Evolutionary conservation across 2,329 filamentous ascomycete genomes (phyloP), one percentile per base, ranked within the genome.

Genomic region (Pseudogymnoascus sp.): DNA sequence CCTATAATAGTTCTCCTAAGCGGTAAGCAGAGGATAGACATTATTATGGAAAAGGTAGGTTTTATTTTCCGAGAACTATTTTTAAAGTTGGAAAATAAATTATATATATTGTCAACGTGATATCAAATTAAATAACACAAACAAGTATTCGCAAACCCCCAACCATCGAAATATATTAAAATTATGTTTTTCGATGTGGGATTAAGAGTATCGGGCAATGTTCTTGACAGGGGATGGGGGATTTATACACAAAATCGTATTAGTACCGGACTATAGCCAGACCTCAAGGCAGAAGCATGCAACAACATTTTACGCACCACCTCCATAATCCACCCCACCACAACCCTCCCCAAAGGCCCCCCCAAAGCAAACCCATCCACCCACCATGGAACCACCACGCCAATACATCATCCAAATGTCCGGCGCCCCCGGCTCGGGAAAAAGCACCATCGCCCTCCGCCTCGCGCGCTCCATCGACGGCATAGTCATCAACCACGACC

Each of bases 371-470:
- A 53, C 4, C 24, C 26, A 31, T 6, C 14, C 46, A 11, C 14
- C 26, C 46, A 53, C 26, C n/a, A 53, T 53, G 46, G 6, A 14
- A 10, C 46, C 6, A 53, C 46, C 46, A 2, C 46, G n/a, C n/a
- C 46, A 31, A 31, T 40, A 70, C 7, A 59, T 73, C 37, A 69
- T 72, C 53, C 74, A 76, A 59, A 76, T 77, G 72, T 75, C 75
- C 2, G 75, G 75, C 3, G 72, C 73, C 6, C 75, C 76, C 2
- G 75, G 76, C 7, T 74, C 74, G 6, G 75, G 75, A 0, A 78
- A 78, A 64, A 76, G 72, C 67, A 76, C 75, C 2, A 61, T 73
- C 12, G 73, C 75, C 1, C 68, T 60, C 7, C 66, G 70, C 0
- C 69, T 78, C 0, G 61, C 66, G 7, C 65, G 62, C 8, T 66